Evolutionary conservation across 2,329 filamentous ascomycete species (phyloP), one percentile per base, ranked within the genome.

Genomic region (Aspergillus sp.): DNA sequence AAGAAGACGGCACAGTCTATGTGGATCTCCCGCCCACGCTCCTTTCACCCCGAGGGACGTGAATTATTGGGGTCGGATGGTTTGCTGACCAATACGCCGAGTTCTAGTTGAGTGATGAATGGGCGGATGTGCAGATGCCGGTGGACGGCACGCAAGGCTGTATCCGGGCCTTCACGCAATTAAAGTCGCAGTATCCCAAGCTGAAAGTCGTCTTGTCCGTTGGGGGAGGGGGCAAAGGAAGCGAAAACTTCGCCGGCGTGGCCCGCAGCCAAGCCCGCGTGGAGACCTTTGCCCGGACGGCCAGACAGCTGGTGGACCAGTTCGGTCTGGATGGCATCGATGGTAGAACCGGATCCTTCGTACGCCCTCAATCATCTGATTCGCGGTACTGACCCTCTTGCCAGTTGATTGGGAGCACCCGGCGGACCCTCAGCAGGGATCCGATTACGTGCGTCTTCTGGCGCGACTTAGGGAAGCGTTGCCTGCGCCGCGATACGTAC

Each of bases 361-460:
- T 49, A 51, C 51, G 26, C 24, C 31, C 18, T 36, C 31, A 29
- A 11, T 31, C 26, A 20, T 52, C 5, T 1, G 20, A 22, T 5
- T 16, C 45, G n/a, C 26, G 26, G 16, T 57, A 49, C 49, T 57
- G 31, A 56, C 36, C 10, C 14, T 36, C 16, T 42, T 20, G 12
- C 36, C 29, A 94, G 90, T 95, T 71, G 88, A 90, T 68, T 95
- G 91, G 91, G 87, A 92, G 71, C 90, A 91, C 67, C 90, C 91
- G 2, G 82, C 82, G 56, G 82, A 89, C 70, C 72, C 80, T 2
- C 80, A 86, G 55, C 85, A 93, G 74, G 90, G 90, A 24, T 78
- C 82, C 62, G 84, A 92, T 72, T 93, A 92, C 70, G 75, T 92
- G 49, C 81, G 84, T 18, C 82, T 95, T 26, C 81, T 94, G 31